Conservation (phyloP, 306 rosid genomes). For the Canavalia ensiformis region DNA sequence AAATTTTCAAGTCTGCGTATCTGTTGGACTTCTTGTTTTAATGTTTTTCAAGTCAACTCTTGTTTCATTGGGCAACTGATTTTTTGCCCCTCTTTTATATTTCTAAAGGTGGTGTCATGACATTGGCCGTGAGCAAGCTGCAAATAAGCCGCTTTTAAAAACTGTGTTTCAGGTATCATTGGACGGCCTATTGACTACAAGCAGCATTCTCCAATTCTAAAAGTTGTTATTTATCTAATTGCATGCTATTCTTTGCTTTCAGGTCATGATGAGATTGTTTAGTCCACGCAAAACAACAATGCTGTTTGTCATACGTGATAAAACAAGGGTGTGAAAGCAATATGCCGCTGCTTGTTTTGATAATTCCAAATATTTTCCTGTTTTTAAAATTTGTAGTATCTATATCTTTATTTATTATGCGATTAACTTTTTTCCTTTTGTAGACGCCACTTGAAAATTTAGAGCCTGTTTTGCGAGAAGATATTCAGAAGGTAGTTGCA, state of each 20-base stretch:
- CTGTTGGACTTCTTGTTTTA: conserved; percentile 28
- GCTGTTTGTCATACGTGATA: conserved; percentile 94
- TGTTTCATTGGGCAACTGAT: conserved; percentile 40
- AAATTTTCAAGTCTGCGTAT: background rate
- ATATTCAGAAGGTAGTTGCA: conserved; percentile 77
- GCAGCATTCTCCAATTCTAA: conserved; percentile 19
- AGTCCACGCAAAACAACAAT: conserved; percentile 93
- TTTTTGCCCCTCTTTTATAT: conserved; percentile 7
- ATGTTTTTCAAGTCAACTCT: background rate
- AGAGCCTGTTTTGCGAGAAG: conserved; percentile 91
- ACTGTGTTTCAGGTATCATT: conserved; percentile 89
- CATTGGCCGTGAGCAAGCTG: conserved; percentile 99
- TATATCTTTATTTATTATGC: conserved; percentile 31
- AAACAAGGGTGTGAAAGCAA: conserved; percentile 74
- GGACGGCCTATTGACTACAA: conserved; percentile 14
- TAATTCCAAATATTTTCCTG: background rate
- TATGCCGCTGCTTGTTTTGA: conserved; percentile 6
- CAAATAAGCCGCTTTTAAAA: conserved; percentile 92
- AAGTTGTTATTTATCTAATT: conserved; percentile 37
- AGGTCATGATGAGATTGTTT: conserved; percentile 96
- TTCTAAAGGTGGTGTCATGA: conserved; percentile 96
- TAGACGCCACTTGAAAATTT: conserved; percentile 91
- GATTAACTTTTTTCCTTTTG: conserved; percentile 35
- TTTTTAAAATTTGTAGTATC: background rate
- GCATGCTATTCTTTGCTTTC: conserved; percentile 38